Base-by-base conservation (phyloP, 83 land plant genomes). In the Diphasiastrum complanatum region DNA sequence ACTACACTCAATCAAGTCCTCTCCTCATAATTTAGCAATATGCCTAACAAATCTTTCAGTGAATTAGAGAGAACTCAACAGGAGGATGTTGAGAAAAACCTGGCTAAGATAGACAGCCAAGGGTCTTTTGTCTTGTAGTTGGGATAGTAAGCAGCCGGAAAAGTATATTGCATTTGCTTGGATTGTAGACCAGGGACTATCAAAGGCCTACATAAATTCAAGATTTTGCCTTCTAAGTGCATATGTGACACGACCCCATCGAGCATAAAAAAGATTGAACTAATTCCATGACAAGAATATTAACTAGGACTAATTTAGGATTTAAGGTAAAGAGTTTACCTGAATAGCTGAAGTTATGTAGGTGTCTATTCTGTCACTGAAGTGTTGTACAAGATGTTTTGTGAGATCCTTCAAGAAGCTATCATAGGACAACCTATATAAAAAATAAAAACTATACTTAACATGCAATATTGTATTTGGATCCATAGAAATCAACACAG, bases 81-180 rank as follows among this genome's bases (percentile, higher is more conserved):
- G n/a, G n/a, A n/a, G n/a, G n/a, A n/a, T n/a, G n/a, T n/a, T n/a
- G n/a, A 49, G 5, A 16, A 8, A 4, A 43, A 72, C 75, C 71
- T 72, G 70, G 31, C 70, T 69, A 22, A 72, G 31, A 50, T 72
- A 67, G 28, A 72, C 24, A 11, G 75, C 65, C 58, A 72, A 29
- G 6, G 61, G 50, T 69, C 60, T 75, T 22, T 49, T 31, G 56
- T 75, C 78, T 41, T 45, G 47, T 0, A 75, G 37, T 55, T 69
- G 68, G 30, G 78, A 63, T 10, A 68, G 62, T 19, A 75, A 38
- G 50, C 75, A 72, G n/a, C 63, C 75, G 11, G 72, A 37, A 47
- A 75, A 75, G 38, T 60, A 75, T 3, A 69, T 63, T n/a, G 78
- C 78, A 68, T 75, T 75, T 29, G 78, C 78, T 64, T 75, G 78